Conservation (phyloP, 371 early-diverging fungal species). For the Mycotypha africana region DNA sequence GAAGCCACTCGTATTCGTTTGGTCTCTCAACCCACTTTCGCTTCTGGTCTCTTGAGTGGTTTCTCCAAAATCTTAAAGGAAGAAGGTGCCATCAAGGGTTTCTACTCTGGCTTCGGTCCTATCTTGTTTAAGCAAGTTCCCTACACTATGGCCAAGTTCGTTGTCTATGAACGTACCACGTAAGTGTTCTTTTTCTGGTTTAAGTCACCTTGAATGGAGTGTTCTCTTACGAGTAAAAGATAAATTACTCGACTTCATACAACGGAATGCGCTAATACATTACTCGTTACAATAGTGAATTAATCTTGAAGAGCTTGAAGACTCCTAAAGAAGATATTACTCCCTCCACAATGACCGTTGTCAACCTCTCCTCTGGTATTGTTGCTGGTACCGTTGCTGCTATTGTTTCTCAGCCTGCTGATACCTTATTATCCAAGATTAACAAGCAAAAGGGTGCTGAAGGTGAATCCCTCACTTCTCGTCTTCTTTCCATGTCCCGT, state of each 20-base stretch:
- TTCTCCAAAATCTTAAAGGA: constrained; percentile 59
- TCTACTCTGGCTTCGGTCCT: constrained; percentile 76
- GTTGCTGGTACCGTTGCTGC: constrained; percentile 58
- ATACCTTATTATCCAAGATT: constrained; percentile 57
- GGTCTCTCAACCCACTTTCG: constrained; percentile 71
- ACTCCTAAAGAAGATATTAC: constrained; percentile 54
- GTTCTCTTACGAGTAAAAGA: too few species aligned
- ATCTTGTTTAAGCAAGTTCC: constrained; percentile 75
- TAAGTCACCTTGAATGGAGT: not conserved
- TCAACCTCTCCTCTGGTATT: constrained; percentile 49
- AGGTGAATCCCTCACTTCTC: constrained; percentile 52
- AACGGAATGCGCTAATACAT: not conserved
- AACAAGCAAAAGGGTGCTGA: constrained; percentile 67
- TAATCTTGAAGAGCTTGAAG: constrained; percentile 38
- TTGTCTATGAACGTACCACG: constrained; percentile 50
- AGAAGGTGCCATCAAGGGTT: constrained; percentile 66
- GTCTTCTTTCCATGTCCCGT: constrained; percentile 50
- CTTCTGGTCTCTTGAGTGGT: constrained; percentile 59
- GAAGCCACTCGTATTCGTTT: constrained; percentile 79
- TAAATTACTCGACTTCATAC: too few species aligned
- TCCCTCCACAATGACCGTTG: constrained; percentile 33
- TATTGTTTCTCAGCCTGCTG: constrained; percentile 57
- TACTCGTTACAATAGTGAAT: constrained; percentile 24
- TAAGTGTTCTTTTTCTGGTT: constrained; percentile 22
- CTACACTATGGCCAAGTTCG: constrained; percentile 63